Conservation (phyloP, 768 basidiomycete genomes). For the Mycena polygramma region DNA sequence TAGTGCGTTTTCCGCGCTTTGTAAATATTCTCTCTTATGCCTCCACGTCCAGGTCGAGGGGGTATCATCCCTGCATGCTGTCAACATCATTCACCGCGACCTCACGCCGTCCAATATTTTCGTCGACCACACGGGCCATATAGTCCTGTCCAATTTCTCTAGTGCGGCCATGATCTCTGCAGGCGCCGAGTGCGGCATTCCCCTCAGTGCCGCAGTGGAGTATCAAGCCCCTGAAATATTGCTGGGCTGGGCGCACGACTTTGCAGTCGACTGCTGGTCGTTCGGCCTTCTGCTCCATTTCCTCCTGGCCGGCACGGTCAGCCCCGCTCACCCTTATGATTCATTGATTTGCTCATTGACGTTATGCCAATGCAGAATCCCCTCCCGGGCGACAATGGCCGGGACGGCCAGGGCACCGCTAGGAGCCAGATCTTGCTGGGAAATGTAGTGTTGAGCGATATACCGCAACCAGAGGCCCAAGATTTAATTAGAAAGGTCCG, state of each 20-base stretch:
- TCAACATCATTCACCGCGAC: slow-evolving; percentile 49
- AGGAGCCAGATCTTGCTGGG: slow-evolving; percentile 47
- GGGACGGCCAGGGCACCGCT: slow-evolving; percentile 30
- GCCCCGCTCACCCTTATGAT: neutral
- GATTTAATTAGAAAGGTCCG: slow-evolving; percentile 63
- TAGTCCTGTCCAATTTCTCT: slow-evolving; percentile 49
- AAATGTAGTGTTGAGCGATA: slow-evolving; percentile 48
- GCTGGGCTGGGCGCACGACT: slow-evolving; percentile 67
- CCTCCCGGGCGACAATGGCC: slow-evolving; percentile 42
- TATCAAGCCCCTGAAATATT: slow-evolving; percentile 68
- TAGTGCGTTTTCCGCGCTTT: slow-evolving; percentile 41
- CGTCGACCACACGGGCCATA: slow-evolving; percentile 47
- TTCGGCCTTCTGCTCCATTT: slow-evolving; percentile 67
- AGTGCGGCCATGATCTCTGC: slow-evolving; percentile 38
- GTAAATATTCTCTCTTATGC: neutral
- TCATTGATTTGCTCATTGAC: neutral
- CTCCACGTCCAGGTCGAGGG: slow-evolving; percentile 44
- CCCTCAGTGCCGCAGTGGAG: slow-evolving; percentile 30
- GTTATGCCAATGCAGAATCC: slow-evolving; percentile 54
- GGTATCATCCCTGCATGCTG: slow-evolving; percentile 43
- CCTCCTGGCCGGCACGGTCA: slow-evolving; percentile 57
- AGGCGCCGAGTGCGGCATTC: slow-evolving; percentile 1
- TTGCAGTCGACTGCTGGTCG: slow-evolving; percentile 69
- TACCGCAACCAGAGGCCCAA: slow-evolving; percentile 47
- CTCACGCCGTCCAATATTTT: slow-evolving; percentile 48